Evolutionary conservation across 1,284 basidiomycete species (phyloP), one percentile per base, ranked within the genome.

Genomic region (Cryptococcus sp.): DNA sequence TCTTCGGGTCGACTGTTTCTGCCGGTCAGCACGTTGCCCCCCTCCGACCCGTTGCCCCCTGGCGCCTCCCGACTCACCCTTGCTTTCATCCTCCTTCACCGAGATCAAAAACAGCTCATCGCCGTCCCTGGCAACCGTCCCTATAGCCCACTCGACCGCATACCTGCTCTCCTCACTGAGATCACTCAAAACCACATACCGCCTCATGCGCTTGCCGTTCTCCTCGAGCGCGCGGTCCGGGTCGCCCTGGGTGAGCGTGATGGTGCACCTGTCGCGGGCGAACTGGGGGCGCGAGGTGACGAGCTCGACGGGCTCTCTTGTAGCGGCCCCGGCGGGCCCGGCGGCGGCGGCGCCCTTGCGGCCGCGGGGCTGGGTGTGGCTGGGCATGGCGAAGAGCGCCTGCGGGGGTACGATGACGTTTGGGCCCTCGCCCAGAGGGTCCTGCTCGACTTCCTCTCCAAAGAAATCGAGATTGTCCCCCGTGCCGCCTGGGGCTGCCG

Each of bases 101-200:
- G 87, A 91, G 3, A 96, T 88, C 59, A 96, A 82, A 61, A 93
- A 77, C 33, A 94, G 79, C 77, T 93, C 89, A 72, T 98, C 95
- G 0, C 95, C 95, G 75, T 98, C 94, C 60, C 93, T 81, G 58
- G 97, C 79, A 0, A 98, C 95, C 0, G 95, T 98, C 5, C 95
- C 95, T 59, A 98, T 94, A 0, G 89, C 92, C 91, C 92, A 95
- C 73, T 95, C 91, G 7, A 95, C 84, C 0, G 93, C 92, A 76
- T 91, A 96, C 38, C 87, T 81, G 76, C 85, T 87, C 79, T 96
- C 93, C 65, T 96, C 89, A 62, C 89, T 92, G 66, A 98, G 76
- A 81, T 98, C 95, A 69, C 91, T 95, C 2, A 91, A 89, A 18
- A 98, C 87, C 6, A 97, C 82, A 75, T 98, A 98, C 45, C 83